Evolutionary conservation across 257 asterid genomes (phyloP).

Genomic region (Gardenia jasminoides): DNA sequence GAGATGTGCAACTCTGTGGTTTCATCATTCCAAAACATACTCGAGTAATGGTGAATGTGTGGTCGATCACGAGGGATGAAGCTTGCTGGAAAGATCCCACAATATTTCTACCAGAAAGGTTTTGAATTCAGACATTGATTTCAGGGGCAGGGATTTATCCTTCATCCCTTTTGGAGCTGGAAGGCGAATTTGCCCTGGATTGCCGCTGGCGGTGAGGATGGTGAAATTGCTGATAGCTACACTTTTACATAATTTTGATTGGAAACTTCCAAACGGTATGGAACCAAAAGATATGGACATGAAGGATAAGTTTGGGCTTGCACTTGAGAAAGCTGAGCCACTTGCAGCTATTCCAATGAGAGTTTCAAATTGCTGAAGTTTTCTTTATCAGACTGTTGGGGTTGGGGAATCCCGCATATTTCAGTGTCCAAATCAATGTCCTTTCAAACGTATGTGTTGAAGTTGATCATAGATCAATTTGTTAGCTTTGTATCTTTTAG

Average conservation of each 20-base stretch:
- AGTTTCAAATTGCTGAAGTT: no score
- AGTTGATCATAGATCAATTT: no score
- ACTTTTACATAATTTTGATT: not conserved
- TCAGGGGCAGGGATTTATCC: slow-evolving; percentile 20
- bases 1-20: no score
- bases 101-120: slow-evolving; percentile 32
- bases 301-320: not conserved
- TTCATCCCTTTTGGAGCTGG: slow-evolving; percentile 25
- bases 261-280: not conserved
- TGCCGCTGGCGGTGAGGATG: not conserved
- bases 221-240: not conserved
- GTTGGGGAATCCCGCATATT: no score
- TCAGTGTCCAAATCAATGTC: no score
- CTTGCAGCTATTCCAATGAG: not conserved
- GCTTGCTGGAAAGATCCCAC: slow-evolving; percentile 28
- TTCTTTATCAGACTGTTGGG: no score
- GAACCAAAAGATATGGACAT: not conserved
- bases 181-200: slow-evolving; percentile 10
- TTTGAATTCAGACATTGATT: slow-evolving; percentile 22
- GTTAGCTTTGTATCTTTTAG: no score
- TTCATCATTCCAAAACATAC: slow-evolving; percentile 10
- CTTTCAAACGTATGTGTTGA: no score
- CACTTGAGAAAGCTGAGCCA: not conserved
- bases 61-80: slow-evolving; percentile 29
- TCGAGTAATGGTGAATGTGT: slow-evolving; percentile 25